Percentiles rank a stretch among this genome's conserved stretches.
Evolutionary conservation across 345 rosid genomes (phyloP).

Genomic region (Hypericum perforatum): DNA sequence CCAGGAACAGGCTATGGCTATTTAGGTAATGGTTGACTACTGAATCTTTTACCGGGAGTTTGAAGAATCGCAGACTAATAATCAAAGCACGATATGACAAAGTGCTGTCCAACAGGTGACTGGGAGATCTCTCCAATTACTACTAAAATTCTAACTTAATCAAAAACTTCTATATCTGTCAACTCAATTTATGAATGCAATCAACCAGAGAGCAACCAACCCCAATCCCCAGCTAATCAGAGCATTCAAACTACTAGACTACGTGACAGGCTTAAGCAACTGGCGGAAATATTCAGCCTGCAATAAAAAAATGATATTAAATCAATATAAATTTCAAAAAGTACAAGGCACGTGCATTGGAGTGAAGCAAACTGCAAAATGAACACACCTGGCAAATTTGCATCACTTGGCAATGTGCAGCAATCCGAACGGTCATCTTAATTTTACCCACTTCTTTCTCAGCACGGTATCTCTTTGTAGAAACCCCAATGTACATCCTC

Average conservation of each 20-base stretch:
- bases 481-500: conserved; percentile 74
- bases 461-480: conserved; percentile 61
- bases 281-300: conserved; percentile 97
- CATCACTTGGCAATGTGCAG: conserved; percentile 58
- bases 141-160: conserved; percentile 21
- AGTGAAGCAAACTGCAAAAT: background rate
- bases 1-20: conserved; percentile 13
- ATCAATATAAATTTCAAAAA: background rate
- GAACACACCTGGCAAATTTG: conserved; percentile 85
- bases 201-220: conserved; percentile 27
- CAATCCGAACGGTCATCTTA: conserved; percentile 67
- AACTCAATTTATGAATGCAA: conserved; percentile 23
- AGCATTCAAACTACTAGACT: conserved; percentile 31
- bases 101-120: conserved; percentile 24
- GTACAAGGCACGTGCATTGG: background rate
- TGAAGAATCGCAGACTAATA: conserved; percentile 23
- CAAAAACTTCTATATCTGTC: conserved; percentile 19
- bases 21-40: conserved; percentile 20
- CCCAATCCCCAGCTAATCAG: conserved; percentile 27
- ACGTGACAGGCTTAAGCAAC: conserved; percentile 96
- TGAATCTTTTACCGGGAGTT: conserved; percentile 10
- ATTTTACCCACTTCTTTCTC: conserved; percentile 65
- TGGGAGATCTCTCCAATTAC: conserved; percentile 22
- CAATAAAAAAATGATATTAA: conserved; percentile 11
- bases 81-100: conserved; percentile 18